Base-by-base conservation (phyloP, 2,329 filamentous ascomycete species). In the Diaporthe citri region DNA sequence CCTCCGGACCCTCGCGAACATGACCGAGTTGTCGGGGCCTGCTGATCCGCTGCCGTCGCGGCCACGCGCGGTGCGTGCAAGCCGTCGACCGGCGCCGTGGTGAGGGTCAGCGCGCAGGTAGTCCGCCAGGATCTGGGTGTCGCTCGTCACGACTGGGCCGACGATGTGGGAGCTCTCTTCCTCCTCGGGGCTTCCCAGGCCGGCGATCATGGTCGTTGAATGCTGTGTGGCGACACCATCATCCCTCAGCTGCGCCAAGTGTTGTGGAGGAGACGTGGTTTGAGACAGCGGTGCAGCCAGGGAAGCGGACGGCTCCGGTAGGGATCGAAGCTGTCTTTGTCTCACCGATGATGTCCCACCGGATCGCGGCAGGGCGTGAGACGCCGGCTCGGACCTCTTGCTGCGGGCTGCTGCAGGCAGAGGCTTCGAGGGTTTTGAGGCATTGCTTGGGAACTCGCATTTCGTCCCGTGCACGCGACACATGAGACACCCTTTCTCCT, bases 111-210 rank as follows among this genome's bases (percentile, higher is more conserved):
- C 70, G 43, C 70, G 41, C 74, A 92, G 86, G 74, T 90, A 91
- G 70, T 90, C 87, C n/a, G 90, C 88, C 60, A 92, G 84, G 15
- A 92, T 86, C 71, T 92, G 90, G 1, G 88, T 90, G 82, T 92
- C 90, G 66, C 88, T 88, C 7, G 89, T 90, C 8, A 89, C 86
- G 8, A 90, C 88, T 0, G 90, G 90, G 0, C 90, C 90, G 70
- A 92, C 87, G 74, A 92, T 91, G 77, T 91, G 88, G 3, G 86
- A 57, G 48, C 48, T 84, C 76, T 85, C 87, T 36, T 86, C 82
- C 72, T 82, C 82, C 71, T 84, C 85, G 28, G 70, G 70, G 17
- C 70, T 72, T 25, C 70, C 70, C 56, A 72, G n/a, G 43, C 70
- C 70, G 56, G 70, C 56, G 48, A 75, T 83, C 84, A 56, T 80